phyloP scores from a whole-genome alignment of 495 filamentous ascomycete genomes.

The Chaetomium cochliodes region DNA sequence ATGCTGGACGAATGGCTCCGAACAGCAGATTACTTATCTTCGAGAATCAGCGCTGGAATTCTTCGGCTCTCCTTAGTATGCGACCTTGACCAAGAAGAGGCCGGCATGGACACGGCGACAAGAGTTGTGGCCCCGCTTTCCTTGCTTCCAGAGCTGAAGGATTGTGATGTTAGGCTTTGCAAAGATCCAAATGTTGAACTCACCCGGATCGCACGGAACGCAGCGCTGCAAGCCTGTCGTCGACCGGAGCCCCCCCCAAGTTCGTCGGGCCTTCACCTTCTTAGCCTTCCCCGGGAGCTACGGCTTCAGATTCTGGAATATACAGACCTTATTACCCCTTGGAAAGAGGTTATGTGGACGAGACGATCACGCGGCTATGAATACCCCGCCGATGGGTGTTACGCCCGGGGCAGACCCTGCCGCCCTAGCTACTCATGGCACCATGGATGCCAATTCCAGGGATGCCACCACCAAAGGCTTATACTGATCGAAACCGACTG shows the following conservation, averaged over 20 bases:
- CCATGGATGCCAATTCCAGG: constrained; percentile 1
- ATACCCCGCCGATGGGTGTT: not conserved
- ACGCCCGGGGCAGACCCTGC: not conserved
- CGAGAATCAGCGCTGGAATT: not conserved
- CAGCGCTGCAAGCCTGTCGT: constrained; percentile 7
- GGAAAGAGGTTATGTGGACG: constrained; percentile 11
- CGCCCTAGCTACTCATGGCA: not conserved
- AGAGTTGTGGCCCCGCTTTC: not conserved
- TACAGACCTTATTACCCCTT: constrained; percentile 7
- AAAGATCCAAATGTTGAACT: not conserved
- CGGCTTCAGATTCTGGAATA: constrained; percentile 1
- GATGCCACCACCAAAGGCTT: constrained; percentile 1
- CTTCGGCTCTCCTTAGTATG: constrained; percentile 6
- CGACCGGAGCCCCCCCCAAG: not conserved
- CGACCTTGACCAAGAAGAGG: constrained; percentile 2
- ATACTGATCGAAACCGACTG: not conserved
- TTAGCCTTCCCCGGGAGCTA: constrained; percentile 7
- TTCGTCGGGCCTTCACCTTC: not conserved
- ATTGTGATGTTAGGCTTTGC: constrained; percentile 5
- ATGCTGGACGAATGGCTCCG: constrained; percentile 6
- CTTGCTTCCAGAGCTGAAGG: constrained; percentile 5
- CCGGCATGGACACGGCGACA: not conserved
- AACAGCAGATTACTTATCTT: constrained; percentile 3
- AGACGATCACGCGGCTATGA: not conserved
- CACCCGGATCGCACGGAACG: constrained; percentile 4